Percentiles rank a stretch among this genome's conserved stretches.
phyloP scores from a whole-genome alignment of 306 rosid species.

The Crotalaria pallida region DNA sequence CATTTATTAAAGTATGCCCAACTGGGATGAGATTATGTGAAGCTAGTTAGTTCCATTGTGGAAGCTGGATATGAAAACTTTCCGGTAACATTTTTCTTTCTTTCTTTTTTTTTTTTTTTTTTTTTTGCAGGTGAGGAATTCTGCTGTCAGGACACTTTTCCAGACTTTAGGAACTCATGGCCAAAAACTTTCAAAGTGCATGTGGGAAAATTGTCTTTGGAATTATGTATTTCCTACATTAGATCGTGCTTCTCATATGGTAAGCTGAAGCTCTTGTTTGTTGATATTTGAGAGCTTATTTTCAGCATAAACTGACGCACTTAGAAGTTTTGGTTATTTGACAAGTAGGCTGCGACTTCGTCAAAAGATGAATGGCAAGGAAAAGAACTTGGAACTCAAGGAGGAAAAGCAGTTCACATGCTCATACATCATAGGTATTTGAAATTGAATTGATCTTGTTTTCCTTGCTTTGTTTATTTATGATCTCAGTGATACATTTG shows the following conservation, averaged over 20 bases:
- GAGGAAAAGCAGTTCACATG: constrained; percentile 97
- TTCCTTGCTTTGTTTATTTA: not conserved
- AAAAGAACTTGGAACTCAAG: constrained; percentile 97
- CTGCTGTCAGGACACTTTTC: constrained; percentile 93
- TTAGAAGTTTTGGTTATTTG: constrained; percentile 23
- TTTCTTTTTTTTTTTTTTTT: too few relatives aligned
- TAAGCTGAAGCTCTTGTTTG: constrained; percentile 37
- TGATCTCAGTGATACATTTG: constrained; percentile 1
- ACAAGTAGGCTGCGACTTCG: constrained; percentile 79
- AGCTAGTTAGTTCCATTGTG: not conserved
- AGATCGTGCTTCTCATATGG: constrained; percentile 94
- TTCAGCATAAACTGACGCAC: constrained; percentile 8
- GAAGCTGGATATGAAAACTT: not conserved
- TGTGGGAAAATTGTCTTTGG: constrained; percentile 99
- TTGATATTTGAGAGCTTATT: constrained; percentile 11
- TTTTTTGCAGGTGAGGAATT: constrained; percentile 77
- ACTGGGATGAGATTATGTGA: not conserved
- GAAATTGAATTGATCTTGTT: constrained; percentile 13
- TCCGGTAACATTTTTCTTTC: too few relatives aligned
- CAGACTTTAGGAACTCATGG: constrained; percentile 92
- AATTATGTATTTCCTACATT: constrained; percentile 86
- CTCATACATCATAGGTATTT: constrained; percentile 94
- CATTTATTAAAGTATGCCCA: not conserved
- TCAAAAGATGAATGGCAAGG: constrained; percentile 98
- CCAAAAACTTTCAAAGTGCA: constrained; percentile 76